These are phyloP conservation scores for Botrytis aclada DNA, from an alignment of 2,329 filamentous ascomycete species.

Conservation along the genomic window DNA sequence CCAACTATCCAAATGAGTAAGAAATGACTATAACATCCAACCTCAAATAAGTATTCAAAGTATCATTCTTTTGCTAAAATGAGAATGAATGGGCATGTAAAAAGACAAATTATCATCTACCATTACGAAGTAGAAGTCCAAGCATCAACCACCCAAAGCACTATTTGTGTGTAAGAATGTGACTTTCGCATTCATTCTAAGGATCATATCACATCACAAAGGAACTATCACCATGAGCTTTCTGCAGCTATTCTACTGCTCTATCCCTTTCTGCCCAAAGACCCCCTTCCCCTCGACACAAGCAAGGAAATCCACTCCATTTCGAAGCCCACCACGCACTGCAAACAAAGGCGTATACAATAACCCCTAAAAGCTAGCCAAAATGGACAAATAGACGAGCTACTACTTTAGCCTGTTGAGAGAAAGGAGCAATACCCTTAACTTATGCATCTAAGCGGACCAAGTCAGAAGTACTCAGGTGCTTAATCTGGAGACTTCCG, in stretches of 20 bases:
- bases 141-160: not conserved
- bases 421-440: not conserved
- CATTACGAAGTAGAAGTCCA: not conserved
- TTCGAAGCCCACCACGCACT: not conserved
- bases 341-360: not conserved
- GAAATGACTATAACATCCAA: not conserved
- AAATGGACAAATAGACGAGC: not conserved
- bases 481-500: not conserved
- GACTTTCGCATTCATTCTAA: not conserved
- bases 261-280: too few species aligned
- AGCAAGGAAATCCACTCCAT: not conserved
- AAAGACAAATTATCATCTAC: not conserved
- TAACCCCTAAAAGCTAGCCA: not conserved
- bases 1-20: not conserved
- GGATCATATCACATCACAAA: not conserved
- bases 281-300: not conserved
- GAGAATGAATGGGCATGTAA: not conserved
- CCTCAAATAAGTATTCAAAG: not conserved
- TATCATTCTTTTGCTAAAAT: not conserved
- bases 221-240: not conserved
- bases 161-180: not conserved
- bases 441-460: not conserved
- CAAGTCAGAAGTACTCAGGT: not conserved
- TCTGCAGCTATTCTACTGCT: not conserved
- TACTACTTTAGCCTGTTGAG: not conserved